Evolutionary conservation across 257 asterid species (phyloP).

Genomic region (Solanum tarijense): DNA sequence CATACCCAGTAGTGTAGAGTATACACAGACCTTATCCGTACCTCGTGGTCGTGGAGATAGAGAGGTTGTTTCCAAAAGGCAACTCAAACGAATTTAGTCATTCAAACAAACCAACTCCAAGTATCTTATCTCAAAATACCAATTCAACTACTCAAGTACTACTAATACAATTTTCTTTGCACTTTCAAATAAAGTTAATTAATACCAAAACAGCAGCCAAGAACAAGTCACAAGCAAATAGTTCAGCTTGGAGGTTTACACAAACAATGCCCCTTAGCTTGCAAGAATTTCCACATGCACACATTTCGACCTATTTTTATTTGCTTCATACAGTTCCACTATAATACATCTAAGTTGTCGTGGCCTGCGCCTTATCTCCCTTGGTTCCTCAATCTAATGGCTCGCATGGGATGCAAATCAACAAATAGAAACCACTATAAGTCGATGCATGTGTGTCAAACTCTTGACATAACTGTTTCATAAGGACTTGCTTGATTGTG

Average conservation of each 20-base stretch:
- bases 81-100: not conserved
- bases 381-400: not conserved
- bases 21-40: too few species aligned
- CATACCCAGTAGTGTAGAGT: not conserved
- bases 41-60: not conserved
- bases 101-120: not conserved
- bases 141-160: not conserved
- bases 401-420: not conserved
- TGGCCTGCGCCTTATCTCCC: not conserved
- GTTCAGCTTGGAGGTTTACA: not conserved
- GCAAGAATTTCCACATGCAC: not conserved
- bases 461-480: too few species aligned
- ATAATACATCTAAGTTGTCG: not conserved
- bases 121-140: not conserved
- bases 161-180: not conserved
- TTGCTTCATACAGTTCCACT: not conserved
- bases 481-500: too few species aligned
- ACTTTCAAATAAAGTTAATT: not conserved
- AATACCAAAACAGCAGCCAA: not conserved
- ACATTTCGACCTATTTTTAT: not conserved
- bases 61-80: not conserved
- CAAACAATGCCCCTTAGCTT: not conserved
- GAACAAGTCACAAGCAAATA: not conserved
- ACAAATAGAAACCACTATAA: not conserved
- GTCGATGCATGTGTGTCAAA: too few species aligned